These are phyloP conservation scores for Alternaria brassicicola DNA, from an alignment of 2,329 filamentous ascomycete species.

Conservation along the genomic window DNA sequence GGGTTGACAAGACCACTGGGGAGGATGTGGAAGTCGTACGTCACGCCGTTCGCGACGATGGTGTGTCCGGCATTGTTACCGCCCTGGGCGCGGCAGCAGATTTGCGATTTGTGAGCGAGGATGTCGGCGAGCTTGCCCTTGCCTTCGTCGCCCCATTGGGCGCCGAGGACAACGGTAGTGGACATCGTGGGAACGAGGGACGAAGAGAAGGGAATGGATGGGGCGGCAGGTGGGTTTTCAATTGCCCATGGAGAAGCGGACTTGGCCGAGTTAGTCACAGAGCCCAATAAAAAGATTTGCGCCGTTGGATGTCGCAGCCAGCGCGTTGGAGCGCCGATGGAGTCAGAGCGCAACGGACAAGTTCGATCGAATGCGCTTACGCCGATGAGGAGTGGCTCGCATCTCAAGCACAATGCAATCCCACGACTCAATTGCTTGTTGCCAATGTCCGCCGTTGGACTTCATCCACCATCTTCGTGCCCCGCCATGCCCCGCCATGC, in stretches of 20 bases:
- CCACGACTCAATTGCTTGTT: neutral
- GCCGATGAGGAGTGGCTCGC: neutral
- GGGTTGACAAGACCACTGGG: constrained; percentile 74
- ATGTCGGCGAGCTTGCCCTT: constrained; percentile 67
- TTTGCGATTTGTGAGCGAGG: constrained; percentile 58
- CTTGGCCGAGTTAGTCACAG: constrained; percentile 24
- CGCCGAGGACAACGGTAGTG: constrained; percentile 64
- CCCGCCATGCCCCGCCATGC: constrained; percentile 23
- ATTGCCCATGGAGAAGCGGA: constrained; percentile 22
- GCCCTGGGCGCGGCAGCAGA: constrained; percentile 65
- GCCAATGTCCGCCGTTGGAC: neutral
- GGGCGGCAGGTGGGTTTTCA: constrained; percentile 30
- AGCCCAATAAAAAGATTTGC: constrained; percentile 35
- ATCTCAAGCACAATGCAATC: neutral
- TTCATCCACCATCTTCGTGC: constrained; percentile 11
- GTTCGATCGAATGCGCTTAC: neutral
- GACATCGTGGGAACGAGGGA: constrained; percentile 44
- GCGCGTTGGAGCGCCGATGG: neutral
- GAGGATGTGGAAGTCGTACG: constrained; percentile 52
- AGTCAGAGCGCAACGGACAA: neutral
- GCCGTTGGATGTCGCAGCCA: constrained; percentile 7
- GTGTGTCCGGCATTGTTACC: constrained; percentile 64
- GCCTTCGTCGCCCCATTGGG: constrained; percentile 66
- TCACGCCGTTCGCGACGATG: constrained; percentile 54
- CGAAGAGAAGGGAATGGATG: constrained; percentile 14